Percentiles rank a stretch among this genome's conserved stretches.
These are phyloP conservation scores for Saussurea involucrata DNA, from an alignment of 129 eudicot species.

Conservation along the genomic window DNA sequence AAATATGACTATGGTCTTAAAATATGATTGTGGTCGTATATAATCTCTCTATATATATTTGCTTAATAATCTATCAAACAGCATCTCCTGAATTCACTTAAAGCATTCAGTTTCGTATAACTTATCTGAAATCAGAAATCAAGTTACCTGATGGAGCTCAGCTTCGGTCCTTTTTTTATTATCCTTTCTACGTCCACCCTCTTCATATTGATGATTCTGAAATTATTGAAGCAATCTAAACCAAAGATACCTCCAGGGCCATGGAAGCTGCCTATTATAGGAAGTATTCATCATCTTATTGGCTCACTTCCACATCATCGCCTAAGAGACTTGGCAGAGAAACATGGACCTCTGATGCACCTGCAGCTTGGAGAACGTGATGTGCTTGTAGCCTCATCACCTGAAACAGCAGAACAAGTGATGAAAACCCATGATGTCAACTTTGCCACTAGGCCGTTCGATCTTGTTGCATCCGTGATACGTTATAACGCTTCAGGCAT, in stretches of 20 bases:
- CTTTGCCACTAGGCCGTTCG: conserved; percentile 18
- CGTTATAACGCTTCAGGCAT: conserved; percentile 11
- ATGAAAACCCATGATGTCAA: conserved; percentile 21
- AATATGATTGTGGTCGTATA: too few relatives aligned
- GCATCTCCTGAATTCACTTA: conserved; percentile 10
- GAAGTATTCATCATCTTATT: conserved; percentile 21
- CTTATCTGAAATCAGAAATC: background rate
- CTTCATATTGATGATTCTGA: conserved; percentile 7
- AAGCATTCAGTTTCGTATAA: conserved; percentile 1
- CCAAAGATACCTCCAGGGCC: conserved; percentile 18
- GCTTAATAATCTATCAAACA: background rate
- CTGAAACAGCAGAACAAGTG: conserved; percentile 6
- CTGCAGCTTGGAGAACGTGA: conserved; percentile 29
- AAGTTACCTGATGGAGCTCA: conserved; percentile 3
- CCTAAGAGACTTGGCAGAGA: conserved; percentile 22
- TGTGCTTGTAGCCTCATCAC: conserved; percentile 15
- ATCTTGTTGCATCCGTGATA: background rate
- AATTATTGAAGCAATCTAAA: background rate
- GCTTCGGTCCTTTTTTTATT: background rate
- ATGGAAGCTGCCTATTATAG: conserved; percentile 22
- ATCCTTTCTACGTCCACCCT: conserved; percentile 12
- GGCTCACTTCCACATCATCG: conserved; percentile 18
- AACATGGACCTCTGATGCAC: conserved; percentile 30
- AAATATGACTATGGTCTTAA: too few relatives aligned
- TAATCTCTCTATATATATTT: background rate